Base-by-base conservation (phyloP, 768 basidiomycete species). In the Xanthoconium stramineum region DNA sequence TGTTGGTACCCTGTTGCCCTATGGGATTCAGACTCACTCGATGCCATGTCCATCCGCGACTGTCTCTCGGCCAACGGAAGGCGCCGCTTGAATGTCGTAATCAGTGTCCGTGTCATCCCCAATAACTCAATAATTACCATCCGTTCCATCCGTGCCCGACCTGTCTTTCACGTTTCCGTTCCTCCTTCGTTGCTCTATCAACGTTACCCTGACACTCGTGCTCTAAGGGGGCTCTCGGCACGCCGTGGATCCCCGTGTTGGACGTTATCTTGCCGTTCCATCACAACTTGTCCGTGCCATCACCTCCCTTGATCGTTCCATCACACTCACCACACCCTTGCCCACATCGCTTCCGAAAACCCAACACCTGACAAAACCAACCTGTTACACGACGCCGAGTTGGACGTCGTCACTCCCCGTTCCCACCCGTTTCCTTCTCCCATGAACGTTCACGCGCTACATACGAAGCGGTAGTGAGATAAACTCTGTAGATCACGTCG, bases 191-290 rank as follows among this genome's bases (percentile, higher is more conserved):
- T 32, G 13, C 15, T 17, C 12, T n/a, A 14, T 40, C 40, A 20
- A 32, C 50, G 17, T 38, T 19, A 5, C 20, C 47, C 30, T 45
- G 19, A 7, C 12, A 29, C 35, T 42, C 43, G 17, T 3, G 12
- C 33, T 35, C 13, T 36, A 30, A 38, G 19, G 42, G 12, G 32
- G 14, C 20, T 6, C 46, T 47, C 60, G 60, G 59, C 56, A 44
- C 8, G 37, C 59, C 60, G 60, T 59, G 52, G 35, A 60, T 60
- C 33, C 28, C 29, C 20, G 42, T 24, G 6, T 51, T 43, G 24
- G 10, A 13, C 47, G 46, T 61, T 61, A 56, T 61, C 54, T 48
- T 33, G 38, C 42, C 9, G 3, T 44, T 19, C 50, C 40, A 36
- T 59, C 47, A 7, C 45, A 47, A 10, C 10, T 12, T 5, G 17